Evolutionary conservation across 805 yeast species (phyloP).

Genomic region (Candida cerambycidarum): DNA sequence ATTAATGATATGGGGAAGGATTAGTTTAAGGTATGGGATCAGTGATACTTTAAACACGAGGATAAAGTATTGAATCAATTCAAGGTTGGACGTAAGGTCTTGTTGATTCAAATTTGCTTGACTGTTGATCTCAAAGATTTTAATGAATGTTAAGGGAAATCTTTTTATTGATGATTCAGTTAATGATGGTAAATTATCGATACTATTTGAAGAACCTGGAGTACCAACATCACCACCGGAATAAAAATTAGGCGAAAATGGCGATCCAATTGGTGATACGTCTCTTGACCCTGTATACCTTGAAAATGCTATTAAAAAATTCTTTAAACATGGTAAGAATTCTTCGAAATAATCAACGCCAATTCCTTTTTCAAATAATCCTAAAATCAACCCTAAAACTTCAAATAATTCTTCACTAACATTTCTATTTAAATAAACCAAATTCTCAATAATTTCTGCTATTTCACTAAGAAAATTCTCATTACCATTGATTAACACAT

Average conservation of each 20-base stretch:
- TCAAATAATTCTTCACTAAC: conserved; percentile 74
- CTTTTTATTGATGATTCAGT: not conserved
- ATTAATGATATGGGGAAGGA: conserved; percentile 7
- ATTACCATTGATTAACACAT: conserved; percentile 62
- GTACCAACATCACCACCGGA: too few relatives aligned
- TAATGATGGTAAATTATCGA: too few relatives aligned
- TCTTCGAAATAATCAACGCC: conserved; percentile 75
- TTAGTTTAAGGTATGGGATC: conserved; percentile 8
- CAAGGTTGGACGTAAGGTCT: conserved; percentile 60
- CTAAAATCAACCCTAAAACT: conserved; percentile 50
- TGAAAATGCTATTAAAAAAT: conserved; percentile 51
- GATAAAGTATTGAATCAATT: conserved; percentile 62
- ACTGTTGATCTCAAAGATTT: conserved; percentile 24
- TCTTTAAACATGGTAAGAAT: conserved; percentile 67
- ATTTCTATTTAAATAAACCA: conserved; percentile 34
- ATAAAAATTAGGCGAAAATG: too few relatives aligned
- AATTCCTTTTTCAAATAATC: conserved; percentile 30
- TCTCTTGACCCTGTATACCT: not conserved
- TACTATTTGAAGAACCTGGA: too few relatives aligned
- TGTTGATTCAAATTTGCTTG: conserved; percentile 53
- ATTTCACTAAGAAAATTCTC: conserved; percentile 76
- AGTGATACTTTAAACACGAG: conserved; percentile 48
- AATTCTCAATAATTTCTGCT: conserved; percentile 64
- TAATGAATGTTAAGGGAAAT: conserved; percentile 44
- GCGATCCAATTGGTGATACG: not conserved